phyloP scores from a whole-genome alignment of 495 filamentous ascomycete genomes.

The Mytilinidion resinicola region DNA sequence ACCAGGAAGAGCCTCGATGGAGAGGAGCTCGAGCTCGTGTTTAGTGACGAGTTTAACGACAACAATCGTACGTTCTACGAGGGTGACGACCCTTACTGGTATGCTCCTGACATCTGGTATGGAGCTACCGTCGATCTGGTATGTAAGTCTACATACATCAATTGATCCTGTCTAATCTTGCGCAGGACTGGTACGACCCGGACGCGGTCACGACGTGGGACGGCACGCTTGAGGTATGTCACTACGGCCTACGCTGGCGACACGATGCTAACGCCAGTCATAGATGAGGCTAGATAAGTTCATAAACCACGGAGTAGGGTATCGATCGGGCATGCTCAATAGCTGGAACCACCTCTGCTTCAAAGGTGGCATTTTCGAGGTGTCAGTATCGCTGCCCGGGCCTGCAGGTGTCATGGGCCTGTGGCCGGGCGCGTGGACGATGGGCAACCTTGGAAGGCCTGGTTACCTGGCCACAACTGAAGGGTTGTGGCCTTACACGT shows the following conservation, averaged over 20 bases:
- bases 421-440: conserved; percentile 78
- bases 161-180: no score
- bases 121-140: conserved; percentile 64
- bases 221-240: conserved; percentile 55
- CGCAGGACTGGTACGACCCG: conserved; percentile 70
- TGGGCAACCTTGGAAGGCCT: conserved; percentile 67
- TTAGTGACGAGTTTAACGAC: conserved; percentile 74
- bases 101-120: conserved; percentile 70
- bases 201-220: conserved; percentile 66
- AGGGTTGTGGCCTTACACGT: conserved; percentile 74
- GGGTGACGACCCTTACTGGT: conserved; percentile 66
- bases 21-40: conserved; percentile 60
- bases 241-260: not conserved
- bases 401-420: conserved; percentile 61
- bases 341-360: conserved; percentile 79
- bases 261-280: not conserved
- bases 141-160: no score
- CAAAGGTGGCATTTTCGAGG: conserved; percentile 70
- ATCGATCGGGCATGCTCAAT: conserved; percentile 75
- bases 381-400: conserved; percentile 68
- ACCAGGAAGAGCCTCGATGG: conserved; percentile 54
- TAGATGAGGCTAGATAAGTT: conserved; percentile 53
- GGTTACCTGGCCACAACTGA: conserved; percentile 66
- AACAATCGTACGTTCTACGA: conserved; percentile 67
- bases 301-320: conserved; percentile 60